Conservation (phyloP, 2,329 filamentous ascomycete genomes). For the Amauroascus verrucosus region DNA sequence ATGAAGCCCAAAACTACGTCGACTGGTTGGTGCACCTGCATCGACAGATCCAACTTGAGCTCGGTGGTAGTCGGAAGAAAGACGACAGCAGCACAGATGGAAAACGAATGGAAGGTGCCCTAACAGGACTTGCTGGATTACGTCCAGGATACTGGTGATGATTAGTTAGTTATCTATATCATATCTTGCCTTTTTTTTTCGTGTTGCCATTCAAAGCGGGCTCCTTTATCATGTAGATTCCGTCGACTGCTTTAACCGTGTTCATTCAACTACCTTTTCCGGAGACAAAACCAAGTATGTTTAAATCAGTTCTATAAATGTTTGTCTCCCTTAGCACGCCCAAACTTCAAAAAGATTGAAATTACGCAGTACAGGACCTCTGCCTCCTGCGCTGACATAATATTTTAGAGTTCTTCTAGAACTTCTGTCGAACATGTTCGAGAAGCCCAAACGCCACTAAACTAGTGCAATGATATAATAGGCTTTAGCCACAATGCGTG, state of each 20-base stretch:
- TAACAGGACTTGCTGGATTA: constrained; percentile 38
- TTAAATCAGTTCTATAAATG: no score
- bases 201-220: not conserved
- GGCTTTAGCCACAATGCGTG: not conserved
- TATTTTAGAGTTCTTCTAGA: not conserved
- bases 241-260: not conserved
- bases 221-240: not conserved
- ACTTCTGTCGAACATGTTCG: not conserved
- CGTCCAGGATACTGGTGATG: constrained; percentile 38
- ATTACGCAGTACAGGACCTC: not conserved
- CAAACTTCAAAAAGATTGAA: no score
- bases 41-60: constrained; percentile 81
- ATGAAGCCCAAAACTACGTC: constrained; percentile 94
- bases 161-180: constrained; percentile 1
- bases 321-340: no score
- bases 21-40: constrained; percentile 97
- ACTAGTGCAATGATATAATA: not conserved
- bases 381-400: not conserved
- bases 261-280: not conserved
- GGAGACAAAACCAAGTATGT: no score
- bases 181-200: not conserved
- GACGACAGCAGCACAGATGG: constrained; percentile 30
- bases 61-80: constrained; percentile 43
- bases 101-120: constrained; percentile 28
- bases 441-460: not conserved